Conservation (phyloP, 164 flowering plant species). For the Sedum album region DNA sequence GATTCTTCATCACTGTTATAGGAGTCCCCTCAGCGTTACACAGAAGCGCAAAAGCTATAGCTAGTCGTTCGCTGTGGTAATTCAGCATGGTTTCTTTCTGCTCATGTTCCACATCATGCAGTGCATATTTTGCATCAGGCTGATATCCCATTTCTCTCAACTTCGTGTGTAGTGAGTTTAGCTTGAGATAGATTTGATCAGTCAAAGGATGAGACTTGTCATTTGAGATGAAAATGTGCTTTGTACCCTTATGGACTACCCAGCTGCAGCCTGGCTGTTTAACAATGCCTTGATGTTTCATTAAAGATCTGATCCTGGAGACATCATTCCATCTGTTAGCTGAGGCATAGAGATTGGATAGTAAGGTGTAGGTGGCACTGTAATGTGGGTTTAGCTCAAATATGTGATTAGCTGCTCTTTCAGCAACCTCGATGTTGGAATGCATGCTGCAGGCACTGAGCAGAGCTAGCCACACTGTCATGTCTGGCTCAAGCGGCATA, state of each 20-base stretch:
- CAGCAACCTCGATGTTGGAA: constrained; percentile 40
- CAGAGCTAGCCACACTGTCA: constrained; percentile 43
- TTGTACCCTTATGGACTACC: no score
- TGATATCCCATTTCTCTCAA: no score
- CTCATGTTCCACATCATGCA: no score
- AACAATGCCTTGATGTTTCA: constrained; percentile 41
- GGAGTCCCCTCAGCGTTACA: no score
- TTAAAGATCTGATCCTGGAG: constrained; percentile 33
- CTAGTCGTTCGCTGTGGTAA: no score
- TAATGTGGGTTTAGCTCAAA: constrained; percentile 37
- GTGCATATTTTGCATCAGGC: no score
- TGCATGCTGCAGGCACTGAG: constrained; percentile 48
- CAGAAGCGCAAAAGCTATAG: no score
- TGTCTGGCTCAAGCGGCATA: constrained; percentile 46
- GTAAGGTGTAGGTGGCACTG: constrained; percentile 44
- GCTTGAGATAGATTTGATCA: no score
- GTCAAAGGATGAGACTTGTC: no score
- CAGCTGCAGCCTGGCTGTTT: no score
- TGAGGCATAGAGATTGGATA: constrained; percentile 61
- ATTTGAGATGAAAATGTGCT: constrained; percentile 39
- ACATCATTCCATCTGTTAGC: constrained; percentile 52
- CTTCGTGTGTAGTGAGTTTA: constrained; percentile 35
- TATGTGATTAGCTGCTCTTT: constrained; percentile 39
- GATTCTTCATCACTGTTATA: no score
- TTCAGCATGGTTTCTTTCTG: no score